Conservation (phyloP, 139 green algal genomes). For the Yamagishiella unicocca region DNA sequence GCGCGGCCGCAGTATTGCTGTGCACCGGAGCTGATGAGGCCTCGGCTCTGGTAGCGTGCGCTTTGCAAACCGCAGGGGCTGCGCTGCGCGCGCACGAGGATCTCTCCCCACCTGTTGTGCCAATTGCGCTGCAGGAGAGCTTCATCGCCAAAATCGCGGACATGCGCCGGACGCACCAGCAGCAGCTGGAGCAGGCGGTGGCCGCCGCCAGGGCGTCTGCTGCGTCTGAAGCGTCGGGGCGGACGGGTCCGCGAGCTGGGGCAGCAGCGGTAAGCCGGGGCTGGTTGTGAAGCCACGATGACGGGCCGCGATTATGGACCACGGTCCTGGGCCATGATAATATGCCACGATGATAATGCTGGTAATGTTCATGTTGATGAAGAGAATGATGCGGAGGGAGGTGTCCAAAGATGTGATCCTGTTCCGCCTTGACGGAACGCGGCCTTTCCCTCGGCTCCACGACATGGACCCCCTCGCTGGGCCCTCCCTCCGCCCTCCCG, state of each 20-base stretch:
- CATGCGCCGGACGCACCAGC: constrained; percentile 31
- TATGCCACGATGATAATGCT: not conserved
- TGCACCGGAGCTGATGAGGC: no score
- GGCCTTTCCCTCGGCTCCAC: no score
- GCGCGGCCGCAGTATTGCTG: no score
- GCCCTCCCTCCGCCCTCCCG: no score
- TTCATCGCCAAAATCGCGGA: constrained; percentile 45
- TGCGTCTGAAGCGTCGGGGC: constrained; percentile 12
- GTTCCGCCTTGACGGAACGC: no score
- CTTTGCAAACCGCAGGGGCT: not conserved
- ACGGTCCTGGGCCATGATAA: not conserved
- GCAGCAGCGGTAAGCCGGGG: constrained; percentile 9
- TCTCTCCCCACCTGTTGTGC: not conserved
- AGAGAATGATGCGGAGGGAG: no score
- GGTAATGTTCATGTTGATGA: no score
- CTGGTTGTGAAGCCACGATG: not conserved
- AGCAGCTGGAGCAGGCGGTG: constrained; percentile 45
- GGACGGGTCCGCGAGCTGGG: constrained; percentile 9
- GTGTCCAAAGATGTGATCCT: no score
- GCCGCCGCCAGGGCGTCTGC: constrained; percentile 33
- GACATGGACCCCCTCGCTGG: no score
- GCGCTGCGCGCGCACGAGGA: not conserved
- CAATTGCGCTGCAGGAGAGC: constrained; percentile 35
- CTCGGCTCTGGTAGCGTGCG: no score
- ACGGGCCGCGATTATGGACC: not conserved